These are phyloP conservation scores for Penicillium sp. DNA, from an alignment of 2,329 filamentous ascomycete species.

Conservation along the genomic window DNA sequence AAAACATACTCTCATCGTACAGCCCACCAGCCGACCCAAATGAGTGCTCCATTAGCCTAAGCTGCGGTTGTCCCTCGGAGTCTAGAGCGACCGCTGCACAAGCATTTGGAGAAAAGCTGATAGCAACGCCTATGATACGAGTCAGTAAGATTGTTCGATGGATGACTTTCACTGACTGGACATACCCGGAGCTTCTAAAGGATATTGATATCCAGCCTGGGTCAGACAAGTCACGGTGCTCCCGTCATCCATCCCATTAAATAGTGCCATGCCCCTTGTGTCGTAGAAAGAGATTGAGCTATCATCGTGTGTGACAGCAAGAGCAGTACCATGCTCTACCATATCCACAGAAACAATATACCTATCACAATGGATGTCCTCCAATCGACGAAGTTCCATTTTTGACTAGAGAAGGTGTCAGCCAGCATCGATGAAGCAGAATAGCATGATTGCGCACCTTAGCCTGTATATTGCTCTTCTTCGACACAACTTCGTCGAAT, in stretches of 20 bases:
- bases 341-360: constrained; percentile 70
- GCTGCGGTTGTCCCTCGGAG: constrained; percentile 43
- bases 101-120: constrained; percentile 50
- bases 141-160: not conserved
- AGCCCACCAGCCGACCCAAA: constrained; percentile 41
- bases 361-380: constrained; percentile 72
- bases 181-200: constrained; percentile 68
- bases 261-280: constrained; percentile 70
- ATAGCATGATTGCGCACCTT: constrained; percentile 34
- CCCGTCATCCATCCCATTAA: constrained; percentile 67
- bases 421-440: not conserved
- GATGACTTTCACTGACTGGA: not conserved
- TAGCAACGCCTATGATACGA: constrained; percentile 38
- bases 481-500: constrained; percentile 74
- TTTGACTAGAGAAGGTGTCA: constrained; percentile 43
- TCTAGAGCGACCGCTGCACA: constrained; percentile 46
- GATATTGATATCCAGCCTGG: constrained; percentile 78
- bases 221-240: constrained; percentile 70
- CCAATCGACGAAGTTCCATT: constrained; percentile 64
- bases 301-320: constrained; percentile 78
- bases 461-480: constrained; percentile 59
- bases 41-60: constrained; percentile 46
- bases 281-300: constrained; percentile 81
- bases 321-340: constrained; percentile 70
- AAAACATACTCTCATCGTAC: constrained; percentile 42